Base-by-base conservation (phyloP, 2,329 filamentous ascomycete species). In the Neospermospora avenae region DNA sequence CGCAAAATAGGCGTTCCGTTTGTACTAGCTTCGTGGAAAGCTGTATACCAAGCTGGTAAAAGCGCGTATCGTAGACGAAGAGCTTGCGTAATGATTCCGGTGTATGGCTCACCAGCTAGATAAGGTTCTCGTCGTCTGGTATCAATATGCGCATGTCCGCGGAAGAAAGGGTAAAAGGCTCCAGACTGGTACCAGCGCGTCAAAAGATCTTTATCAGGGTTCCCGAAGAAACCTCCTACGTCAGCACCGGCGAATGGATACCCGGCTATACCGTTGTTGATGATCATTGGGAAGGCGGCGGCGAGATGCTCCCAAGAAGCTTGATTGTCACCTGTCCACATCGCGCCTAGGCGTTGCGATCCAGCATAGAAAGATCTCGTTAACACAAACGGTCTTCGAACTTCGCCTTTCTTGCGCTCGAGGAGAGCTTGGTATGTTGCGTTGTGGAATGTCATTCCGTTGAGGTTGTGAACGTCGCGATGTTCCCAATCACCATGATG, bases 311-410 rank as follows among this genome's bases (percentile, higher is more conserved):
- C 86, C 95, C 95, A 99, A 24, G 84, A 87, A 11, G 95, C 95
- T 74, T 95, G 90, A 77, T 99, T 99, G 73, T 99, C 95, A 62
- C 95, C 95, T 20, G 95, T 99, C 95, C 95, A 99, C 93, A 97
- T 97, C 61, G 95, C 93, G 64, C 91, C 91, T 44, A 91, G 78
- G 59, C 93, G 87, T 77, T 99, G 95, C 58, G 90, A 92, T 37
- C 95, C 95, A 13, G 93, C 85, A 73, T 88, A 99, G 78, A 96
- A 99, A 0, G 93, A 89, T 34, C 95, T 89, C 1, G 95, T 99
- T 55, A 99, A 83, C 11, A 97, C 85, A 72, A 99, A 99, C 0
- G 95, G 95, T 4, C 95, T 88, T 35, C 88, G 86, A 28, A 88
- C 77, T 75, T 96, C 92, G 55, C 91, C 91, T 75, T 92, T 89